Base-by-base conservation (phyloP, 805 yeast genomes). In the Ogataea trehalophila region DNA sequence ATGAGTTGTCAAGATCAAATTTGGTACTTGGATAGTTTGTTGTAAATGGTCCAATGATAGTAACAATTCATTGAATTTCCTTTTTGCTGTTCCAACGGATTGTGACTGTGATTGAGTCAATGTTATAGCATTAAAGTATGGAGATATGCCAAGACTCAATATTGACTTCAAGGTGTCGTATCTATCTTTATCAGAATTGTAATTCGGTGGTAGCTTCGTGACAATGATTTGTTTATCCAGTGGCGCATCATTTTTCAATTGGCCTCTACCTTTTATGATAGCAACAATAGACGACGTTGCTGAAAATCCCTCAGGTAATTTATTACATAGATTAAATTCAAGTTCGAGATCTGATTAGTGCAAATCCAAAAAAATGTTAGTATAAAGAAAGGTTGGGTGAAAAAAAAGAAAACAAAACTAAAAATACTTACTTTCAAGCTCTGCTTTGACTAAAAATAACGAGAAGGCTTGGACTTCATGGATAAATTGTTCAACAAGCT, bases 11-110 rank as follows among this genome's bases (percentile, higher is more conserved):
- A 74, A 56, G 2, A 70, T 51, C 16, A 90, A 64, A 54, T 86
- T 82, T 0, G 96, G 96, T 2, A 80, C 73, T 39, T 81, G 85
- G 20, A 85, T 76, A 26, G 80, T 73, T 48, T 83, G 85, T 52
- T 85, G 84, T 15, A 87, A 65, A 57, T 84, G 83, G 49, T 80
- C 81, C 13, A 90, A 67, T 0, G 92, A 81, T 16, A 78, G 59
- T 1, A 86, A 78, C 20, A 90, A 67, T 48, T 88, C 96, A 34
- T 77, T 74, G 45, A 89, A 73, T 57, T 81, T 85, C 61, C 76
- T 81, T 53, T 80, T 80, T 0, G 89, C 74, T 3, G 69, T 59
- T 3, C 68, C 62, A 6, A 80, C 66, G 0, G 72, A 62, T 1
- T 68, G 74, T 4, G 67, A 55, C 4, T 56, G 41, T 2, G 41